These are phyloP conservation scores for Monosporascus ibericus DNA, from an alignment of 2,329 filamentous ascomycete species.

Conservation along the genomic window DNA sequence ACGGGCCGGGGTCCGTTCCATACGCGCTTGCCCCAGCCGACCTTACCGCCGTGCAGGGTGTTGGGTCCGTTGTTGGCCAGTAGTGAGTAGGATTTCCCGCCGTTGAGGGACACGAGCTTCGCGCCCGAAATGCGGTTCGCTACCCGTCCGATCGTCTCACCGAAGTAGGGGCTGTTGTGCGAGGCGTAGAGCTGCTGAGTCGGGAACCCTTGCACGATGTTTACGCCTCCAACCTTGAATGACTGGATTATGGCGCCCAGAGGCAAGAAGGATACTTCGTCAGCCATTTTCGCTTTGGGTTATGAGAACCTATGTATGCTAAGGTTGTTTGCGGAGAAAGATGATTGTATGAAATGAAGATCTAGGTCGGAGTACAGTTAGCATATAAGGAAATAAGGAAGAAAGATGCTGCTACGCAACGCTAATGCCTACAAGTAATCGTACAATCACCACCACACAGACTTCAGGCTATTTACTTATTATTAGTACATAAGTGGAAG, in stretches of 20 bases:
- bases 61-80: constrained; percentile 73
- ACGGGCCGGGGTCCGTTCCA: constrained; percentile 67
- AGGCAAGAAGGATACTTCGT: constrained; percentile 59
- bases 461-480: neutral
- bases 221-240: constrained; percentile 68
- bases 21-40: constrained; percentile 75
- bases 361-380: too few relatives aligned
- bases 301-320: neutral
- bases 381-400: too few relatives aligned
- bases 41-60: constrained; percentile 63
- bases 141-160: constrained; percentile 83
- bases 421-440: neutral
- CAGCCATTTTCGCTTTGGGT: constrained; percentile 18
- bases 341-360: neutral
- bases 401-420: too few relatives aligned
- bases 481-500: neutral
- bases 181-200: constrained; percentile 67
- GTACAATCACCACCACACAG: neutral
- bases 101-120: constrained; percentile 66
- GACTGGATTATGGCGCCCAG: constrained; percentile 76
- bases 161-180: constrained; percentile 77
- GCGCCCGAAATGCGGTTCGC: constrained; percentile 76
- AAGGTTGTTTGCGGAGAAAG: constrained; percentile 7
- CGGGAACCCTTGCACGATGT: constrained; percentile 86
- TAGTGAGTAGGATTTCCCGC: constrained; percentile 59